phyloP scores from a whole-genome alignment of 2,329 filamentous ascomycete species.

The Ustulina deusta region DNA sequence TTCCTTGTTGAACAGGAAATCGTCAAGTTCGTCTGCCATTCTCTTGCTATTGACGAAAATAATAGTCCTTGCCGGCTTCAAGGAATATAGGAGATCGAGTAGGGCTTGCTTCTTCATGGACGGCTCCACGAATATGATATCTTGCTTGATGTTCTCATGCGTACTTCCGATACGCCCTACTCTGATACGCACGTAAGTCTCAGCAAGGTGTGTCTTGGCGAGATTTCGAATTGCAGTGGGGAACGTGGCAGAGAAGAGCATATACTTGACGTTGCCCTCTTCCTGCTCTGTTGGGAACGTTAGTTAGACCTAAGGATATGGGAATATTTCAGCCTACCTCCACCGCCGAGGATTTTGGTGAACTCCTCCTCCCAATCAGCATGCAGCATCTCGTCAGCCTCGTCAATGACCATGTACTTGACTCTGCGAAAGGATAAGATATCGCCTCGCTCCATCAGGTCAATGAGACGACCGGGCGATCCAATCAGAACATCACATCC shows the following conservation, averaged over 20 bases:
- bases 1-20: slow-evolving; percentile 83
- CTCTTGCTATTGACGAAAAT: slow-evolving; percentile 90
- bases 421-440: slow-evolving; percentile 80
- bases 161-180: slow-evolving; percentile 89
- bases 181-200: slow-evolving; percentile 81
- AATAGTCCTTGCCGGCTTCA: slow-evolving; percentile 81
- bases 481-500: slow-evolving; percentile 92
- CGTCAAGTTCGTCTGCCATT: slow-evolving; percentile 85
- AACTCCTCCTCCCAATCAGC: slow-evolving; percentile 83
- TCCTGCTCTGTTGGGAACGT: slow-evolving; percentile 72
- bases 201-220: slow-evolving; percentile 79
- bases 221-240: slow-evolving; percentile 81
- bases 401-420: slow-evolving; percentile 86
- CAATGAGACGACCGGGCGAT: slow-evolving; percentile 85
- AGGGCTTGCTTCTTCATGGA: slow-evolving; percentile 76
- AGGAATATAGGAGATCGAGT: slow-evolving; percentile 76
- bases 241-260: slow-evolving; percentile 97
- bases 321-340: slow-evolving; percentile 69
- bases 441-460: slow-evolving; percentile 81
- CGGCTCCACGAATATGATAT: slow-evolving; percentile 75
- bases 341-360: slow-evolving; percentile 79
- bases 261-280: slow-evolving; percentile 73
- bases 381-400: slow-evolving; percentile 92
- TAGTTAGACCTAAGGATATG: slow-evolving; percentile 38
- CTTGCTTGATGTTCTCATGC: slow-evolving; percentile 85